These are phyloP conservation scores for Zygnema circumcarinatum DNA, from an alignment of 139 green algal species.

Conservation along the genomic window DNA sequence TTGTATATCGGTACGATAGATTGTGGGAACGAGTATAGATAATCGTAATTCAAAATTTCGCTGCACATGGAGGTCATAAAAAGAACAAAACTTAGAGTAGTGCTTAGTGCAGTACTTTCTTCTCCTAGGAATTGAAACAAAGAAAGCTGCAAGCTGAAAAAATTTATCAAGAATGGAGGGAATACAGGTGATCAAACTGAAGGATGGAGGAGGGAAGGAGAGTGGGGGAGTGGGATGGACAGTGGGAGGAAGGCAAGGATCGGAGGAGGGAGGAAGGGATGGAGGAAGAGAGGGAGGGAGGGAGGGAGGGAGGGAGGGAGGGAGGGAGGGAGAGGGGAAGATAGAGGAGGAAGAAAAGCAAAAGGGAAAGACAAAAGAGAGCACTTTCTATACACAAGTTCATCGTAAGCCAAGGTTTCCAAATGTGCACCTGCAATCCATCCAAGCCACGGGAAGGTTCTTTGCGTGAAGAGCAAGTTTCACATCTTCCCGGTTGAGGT, in stretches of 20 bases:
- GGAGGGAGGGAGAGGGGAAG: neutral
- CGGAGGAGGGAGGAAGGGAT: neutral
- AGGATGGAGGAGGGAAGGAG: neutral
- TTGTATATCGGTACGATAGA: too few species aligned
- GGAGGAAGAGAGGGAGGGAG: neutral
- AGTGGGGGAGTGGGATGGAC: neutral
- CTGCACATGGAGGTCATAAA: too few species aligned
- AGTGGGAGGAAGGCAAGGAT: neutral
- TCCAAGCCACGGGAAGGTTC: neutral
- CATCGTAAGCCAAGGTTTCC: neutral
- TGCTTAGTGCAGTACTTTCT: too few species aligned
- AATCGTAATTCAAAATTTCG: too few species aligned
- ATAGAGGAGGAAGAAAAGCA: neutral
- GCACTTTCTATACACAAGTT: neutral
- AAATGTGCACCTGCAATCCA: neutral
- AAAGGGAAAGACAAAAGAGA: neutral
- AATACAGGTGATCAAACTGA: neutral
- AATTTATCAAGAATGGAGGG: neutral
- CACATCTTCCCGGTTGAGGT: neutral
- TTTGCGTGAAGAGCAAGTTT: neutral
- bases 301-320: neutral
- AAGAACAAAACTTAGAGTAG: too few species aligned
- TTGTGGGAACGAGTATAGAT: too few species aligned
- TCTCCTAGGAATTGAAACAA: neutral
- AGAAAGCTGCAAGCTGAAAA: slow-evolving; percentile 1